These are phyloP conservation scores for Lactifluus hygrophoroides DNA, from an alignment of 768 basidiomycete genomes.

Conservation along the genomic window DNA sequence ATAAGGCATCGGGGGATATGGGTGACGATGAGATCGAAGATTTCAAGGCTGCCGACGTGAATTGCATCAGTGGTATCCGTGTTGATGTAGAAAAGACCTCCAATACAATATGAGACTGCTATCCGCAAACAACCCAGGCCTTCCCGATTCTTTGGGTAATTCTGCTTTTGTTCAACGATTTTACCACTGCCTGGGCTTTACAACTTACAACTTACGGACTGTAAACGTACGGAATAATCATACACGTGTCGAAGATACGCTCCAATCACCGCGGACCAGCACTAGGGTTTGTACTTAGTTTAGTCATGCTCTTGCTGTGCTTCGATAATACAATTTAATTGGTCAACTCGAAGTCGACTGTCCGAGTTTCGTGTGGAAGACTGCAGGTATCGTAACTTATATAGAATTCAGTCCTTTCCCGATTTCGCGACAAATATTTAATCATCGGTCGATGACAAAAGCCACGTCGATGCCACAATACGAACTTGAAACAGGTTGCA, in stretches of 20 bases:
- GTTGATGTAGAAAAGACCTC: constrained; percentile 57
- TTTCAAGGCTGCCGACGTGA: constrained; percentile 19
- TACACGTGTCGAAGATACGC: background rate
- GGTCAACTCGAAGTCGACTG: no score
- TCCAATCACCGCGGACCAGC: no score
- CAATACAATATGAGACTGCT: constrained; percentile 33
- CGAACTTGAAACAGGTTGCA: no score
- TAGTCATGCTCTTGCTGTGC: no score
- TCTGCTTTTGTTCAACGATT: background rate
- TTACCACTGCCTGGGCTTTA: background rate
- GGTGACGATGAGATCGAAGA: constrained; percentile 25
- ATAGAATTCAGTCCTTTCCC: no score
- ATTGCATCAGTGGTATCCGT: constrained; percentile 36
- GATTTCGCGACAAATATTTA: no score
- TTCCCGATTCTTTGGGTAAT: background rate
- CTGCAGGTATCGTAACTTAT: no score
- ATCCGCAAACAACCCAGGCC: background rate
- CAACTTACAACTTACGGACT: background rate
- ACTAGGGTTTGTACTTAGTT: no score
- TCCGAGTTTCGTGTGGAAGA: no score
- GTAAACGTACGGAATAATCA: background rate
- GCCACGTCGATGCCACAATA: no score
- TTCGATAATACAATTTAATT: no score
- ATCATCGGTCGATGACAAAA: no score
- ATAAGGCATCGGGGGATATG: constrained; percentile 29